Evolutionary conservation across 306 rosid genomes (phyloP).

Genomic region (Fagus crenata): DNA sequence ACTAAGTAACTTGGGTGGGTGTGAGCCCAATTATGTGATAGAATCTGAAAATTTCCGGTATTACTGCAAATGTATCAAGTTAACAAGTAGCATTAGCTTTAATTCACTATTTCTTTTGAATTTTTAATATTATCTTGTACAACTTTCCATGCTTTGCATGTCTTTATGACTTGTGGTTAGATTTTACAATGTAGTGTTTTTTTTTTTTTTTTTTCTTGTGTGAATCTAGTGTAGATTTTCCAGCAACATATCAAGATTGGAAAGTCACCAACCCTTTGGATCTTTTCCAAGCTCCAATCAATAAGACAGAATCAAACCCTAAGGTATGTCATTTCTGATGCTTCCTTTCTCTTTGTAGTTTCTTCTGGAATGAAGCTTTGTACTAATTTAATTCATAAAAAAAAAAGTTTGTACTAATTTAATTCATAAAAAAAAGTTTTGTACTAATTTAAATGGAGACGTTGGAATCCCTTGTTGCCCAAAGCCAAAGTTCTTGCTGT

Average conservation of each 20-base stretch:
- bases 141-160: conserved; percentile 11
- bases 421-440: background rate
- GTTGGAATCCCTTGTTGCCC: background rate
- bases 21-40: too few species aligned
- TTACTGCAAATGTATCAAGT: background rate
- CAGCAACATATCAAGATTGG: conserved; percentile 81
- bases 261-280: conserved; percentile 71
- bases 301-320: conserved; percentile 79
- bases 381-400: too few species aligned
- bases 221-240: conserved; percentile 91
- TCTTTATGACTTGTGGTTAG: conserved; percentile 27
- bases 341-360: conserved; percentile 22
- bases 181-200: conserved; percentile 33
- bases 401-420: background rate
- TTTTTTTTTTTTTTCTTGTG: conserved; percentile 38
- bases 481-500: background rate
- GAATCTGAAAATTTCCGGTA: background rate
- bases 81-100: background rate
- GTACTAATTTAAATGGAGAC: background rate
- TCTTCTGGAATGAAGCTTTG: background rate
- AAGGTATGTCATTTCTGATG: conserved; percentile 53
- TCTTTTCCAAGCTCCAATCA: conserved; percentile 77
- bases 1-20: too few species aligned
- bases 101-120: background rate
- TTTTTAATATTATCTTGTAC: conserved; percentile 18